phyloP scores from a whole-genome alignment of 2,329 filamentous ascomycete species.

The Boeremia lycopersici region DNA sequence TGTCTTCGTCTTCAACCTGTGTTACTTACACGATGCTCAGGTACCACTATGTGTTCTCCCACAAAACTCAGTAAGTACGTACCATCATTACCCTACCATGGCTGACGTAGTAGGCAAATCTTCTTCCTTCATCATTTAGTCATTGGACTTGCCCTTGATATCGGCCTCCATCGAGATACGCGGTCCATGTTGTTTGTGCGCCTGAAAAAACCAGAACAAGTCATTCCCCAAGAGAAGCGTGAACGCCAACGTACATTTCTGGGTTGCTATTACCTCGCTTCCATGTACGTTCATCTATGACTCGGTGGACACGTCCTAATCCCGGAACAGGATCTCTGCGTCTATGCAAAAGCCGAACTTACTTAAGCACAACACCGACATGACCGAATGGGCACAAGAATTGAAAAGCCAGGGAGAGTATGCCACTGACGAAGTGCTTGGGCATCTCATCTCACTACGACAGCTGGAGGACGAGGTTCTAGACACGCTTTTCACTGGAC shows the following conservation, averaged over 20 bases:
- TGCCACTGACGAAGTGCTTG: slow-evolving; percentile 33
- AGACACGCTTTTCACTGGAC: slow-evolving; percentile 33
- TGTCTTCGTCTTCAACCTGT: not conserved
- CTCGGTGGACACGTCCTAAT: not conserved
- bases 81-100: too few species aligned
- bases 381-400: slow-evolving; percentile 33
- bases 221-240: slow-evolving; percentile 25
- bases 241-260: slow-evolving; percentile 41
- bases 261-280: slow-evolving; percentile 44
- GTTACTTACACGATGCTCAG: slow-evolving; percentile 19
- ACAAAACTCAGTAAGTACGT: slow-evolving; percentile 39
- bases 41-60: slow-evolving; percentile 45
- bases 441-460: slow-evolving; percentile 31
- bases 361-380: slow-evolving; percentile 36
- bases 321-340: slow-evolving; percentile 29
- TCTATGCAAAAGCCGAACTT: slow-evolving; percentile 42
- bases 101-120: slow-evolving; percentile 18
- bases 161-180: slow-evolving; percentile 34
- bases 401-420: slow-evolving; percentile 31
- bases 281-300: slow-evolving; percentile 26
- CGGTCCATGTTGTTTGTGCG: slow-evolving; percentile 19
- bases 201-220: slow-evolving; percentile 7
- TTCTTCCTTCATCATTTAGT: slow-evolving; percentile 42
- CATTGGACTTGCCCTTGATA: slow-evolving; percentile 40
- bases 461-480: slow-evolving; percentile 44